Conservation (phyloP, 176 grass and related monocot genomes). For the Thalia dealbata region DNA sequence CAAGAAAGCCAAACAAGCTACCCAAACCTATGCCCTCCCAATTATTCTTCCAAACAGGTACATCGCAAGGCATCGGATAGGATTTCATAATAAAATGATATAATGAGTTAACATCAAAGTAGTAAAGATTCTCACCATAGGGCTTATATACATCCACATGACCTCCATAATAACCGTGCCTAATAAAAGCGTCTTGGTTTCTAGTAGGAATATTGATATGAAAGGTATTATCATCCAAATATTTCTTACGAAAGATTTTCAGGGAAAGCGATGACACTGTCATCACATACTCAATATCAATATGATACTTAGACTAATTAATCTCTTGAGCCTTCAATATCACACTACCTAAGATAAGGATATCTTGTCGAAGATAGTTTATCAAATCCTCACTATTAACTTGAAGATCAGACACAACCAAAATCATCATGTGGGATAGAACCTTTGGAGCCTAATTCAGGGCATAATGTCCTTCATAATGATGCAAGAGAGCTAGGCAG, state of each 20-base stretch:
- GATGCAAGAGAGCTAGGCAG: conserved; percentile 8
- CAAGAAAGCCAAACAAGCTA: too few species aligned
- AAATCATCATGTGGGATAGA: background rate
- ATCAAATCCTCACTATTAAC: too few species aligned
- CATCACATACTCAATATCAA: conserved; percentile 1
- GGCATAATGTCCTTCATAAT: conserved; percentile 2
- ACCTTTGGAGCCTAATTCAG: conserved; percentile 2
- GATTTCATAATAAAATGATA: too few species aligned
- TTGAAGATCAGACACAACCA: background rate
- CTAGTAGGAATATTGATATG: background rate
- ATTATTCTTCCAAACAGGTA: too few species aligned
- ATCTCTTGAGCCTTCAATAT: conserved; percentile 7
- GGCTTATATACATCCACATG: background rate
- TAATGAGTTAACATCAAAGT: too few species aligned
- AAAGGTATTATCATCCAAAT: background rate
- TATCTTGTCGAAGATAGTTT: conserved; percentile 4
- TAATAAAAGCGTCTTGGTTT: background rate
- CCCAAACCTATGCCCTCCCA: too few species aligned
- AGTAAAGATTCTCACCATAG: background rate
- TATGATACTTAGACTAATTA: too few species aligned
- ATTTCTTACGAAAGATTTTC: background rate
- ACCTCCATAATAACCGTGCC: background rate
- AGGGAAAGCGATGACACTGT: background rate
- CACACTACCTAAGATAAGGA: background rate
- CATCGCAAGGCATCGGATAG: too few species aligned